These are phyloP conservation scores for Monosporozyma servazzii DNA, from an alignment of 805 yeast genomes.

Conservation along the genomic window DNA sequence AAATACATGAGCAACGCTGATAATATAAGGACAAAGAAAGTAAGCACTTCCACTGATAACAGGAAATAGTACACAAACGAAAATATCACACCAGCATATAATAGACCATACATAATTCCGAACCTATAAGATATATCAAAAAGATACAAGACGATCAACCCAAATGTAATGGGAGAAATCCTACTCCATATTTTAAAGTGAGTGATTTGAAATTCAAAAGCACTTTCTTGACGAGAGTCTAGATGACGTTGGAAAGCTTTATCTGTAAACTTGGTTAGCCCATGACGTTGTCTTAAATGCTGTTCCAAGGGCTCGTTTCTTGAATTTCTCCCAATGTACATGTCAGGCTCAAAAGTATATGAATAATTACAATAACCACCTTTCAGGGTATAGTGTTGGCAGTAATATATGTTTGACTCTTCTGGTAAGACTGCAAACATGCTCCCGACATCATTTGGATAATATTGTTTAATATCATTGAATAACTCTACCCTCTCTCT, in stretches of 20 bases:
- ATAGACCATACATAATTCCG: neutral
- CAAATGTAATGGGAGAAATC: neutral
- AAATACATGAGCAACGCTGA: neutral
- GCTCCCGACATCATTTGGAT: neutral
- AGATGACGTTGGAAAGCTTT: neutral
- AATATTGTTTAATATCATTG: neutral
- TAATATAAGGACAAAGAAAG: neutral
- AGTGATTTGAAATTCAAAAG: neutral
- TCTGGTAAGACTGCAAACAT: neutral
- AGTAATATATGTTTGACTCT: neutral
- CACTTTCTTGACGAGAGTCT: neutral
- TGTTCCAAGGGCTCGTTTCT: neutral
- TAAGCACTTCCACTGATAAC: neutral
- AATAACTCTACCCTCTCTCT: neutral
- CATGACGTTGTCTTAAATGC: neutral
- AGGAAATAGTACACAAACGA: neutral
- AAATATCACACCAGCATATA: neutral
- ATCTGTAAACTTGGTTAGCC: neutral
- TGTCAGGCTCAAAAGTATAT: neutral
- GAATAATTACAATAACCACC: neutral
- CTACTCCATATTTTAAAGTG: neutral
- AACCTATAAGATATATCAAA: neutral
- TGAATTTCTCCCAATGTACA: neutral
- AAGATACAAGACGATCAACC: neutral
- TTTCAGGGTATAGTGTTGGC: neutral